Evolutionary conservation across 768 basidiomycete species (phyloP).

Genomic region (Hysterangium stoloniferum): DNA sequence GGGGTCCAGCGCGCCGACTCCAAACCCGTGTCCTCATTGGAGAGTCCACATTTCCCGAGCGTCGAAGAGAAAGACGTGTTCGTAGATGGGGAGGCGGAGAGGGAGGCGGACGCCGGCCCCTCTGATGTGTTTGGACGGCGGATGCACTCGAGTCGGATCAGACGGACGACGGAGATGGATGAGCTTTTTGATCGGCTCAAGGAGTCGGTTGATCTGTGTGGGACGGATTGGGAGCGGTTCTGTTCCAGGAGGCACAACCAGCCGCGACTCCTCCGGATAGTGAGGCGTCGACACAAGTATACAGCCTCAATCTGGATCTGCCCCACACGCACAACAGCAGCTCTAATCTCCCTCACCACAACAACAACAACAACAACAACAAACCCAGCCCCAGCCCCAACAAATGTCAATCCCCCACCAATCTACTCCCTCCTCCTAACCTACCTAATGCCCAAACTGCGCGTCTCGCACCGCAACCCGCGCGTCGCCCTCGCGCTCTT

Average conservation of each 20-base stretch:
- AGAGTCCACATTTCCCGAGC: no score
- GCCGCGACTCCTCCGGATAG: background rate
- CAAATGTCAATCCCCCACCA: no score
- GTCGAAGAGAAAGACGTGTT: conserved; percentile 12
- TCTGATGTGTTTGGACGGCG: conserved; percentile 49
- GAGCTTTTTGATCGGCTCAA: conserved; percentile 59
- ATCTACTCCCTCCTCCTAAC: conserved; percentile 73
- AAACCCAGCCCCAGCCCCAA: conserved; percentile 36
- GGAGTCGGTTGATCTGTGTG: conserved; percentile 64
- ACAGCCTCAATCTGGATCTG: no score
- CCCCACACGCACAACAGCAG: background rate
- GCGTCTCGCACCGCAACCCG: conserved; percentile 72
- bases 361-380: background rate
- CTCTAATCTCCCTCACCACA: background rate
- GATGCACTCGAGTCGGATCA: conserved; percentile 40
- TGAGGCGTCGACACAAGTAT: no score
- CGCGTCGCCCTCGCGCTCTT: conserved; percentile 79
- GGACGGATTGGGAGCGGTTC: conserved; percentile 61
- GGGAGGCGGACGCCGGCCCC: no score
- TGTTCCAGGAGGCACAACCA: conserved; percentile 59
- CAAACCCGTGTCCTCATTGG: background rate
- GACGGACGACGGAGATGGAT: conserved; percentile 44
- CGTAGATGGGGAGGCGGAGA: conserved; percentile 20
- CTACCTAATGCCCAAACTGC: conserved; percentile 67
- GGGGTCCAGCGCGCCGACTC: background rate